Percentiles rank a stretch among this genome's conserved stretches.
phyloP scores from a whole-genome alignment of 495 filamentous ascomycete genomes.

The Talaromyces proteolyticus region DNA sequence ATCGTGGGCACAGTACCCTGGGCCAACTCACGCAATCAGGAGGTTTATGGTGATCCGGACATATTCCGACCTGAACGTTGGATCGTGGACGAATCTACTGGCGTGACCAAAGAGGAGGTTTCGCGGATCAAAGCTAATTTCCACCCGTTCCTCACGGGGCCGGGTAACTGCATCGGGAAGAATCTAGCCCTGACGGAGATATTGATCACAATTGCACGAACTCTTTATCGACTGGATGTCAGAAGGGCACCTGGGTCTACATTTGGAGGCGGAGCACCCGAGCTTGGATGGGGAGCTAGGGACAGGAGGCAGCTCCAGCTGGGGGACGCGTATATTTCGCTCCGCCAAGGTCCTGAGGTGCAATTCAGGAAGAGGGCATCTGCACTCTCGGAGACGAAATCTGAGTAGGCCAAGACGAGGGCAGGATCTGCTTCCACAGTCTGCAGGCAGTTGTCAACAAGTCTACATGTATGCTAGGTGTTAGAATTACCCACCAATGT shows the following conservation, averaged over 20 bases:
- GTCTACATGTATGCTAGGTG: no score
- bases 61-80: conserved; percentile 51
- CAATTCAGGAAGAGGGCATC: no score
- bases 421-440: no score
- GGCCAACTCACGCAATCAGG: conserved; percentile 49
- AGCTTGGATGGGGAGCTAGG: not conserved
- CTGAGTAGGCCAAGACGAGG: no score
- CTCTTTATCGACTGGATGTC: not conserved
- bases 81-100: conserved; percentile 27
- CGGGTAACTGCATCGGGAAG: conserved; percentile 21
- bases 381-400: no score
- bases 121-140: conserved; percentile 2
- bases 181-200: conserved; percentile 21
- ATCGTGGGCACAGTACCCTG: conserved; percentile 52
- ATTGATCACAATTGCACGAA: conserved; percentile 14
- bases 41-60: conserved; percentile 48
- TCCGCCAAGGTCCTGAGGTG: not conserved
- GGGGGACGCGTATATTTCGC: not conserved
- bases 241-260: not conserved
- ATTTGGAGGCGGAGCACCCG: not conserved
- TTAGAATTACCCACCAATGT: no score
- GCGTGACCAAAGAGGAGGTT: conserved; percentile 7
- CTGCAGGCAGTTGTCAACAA: no score
- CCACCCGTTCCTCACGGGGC: conserved; percentile 15
- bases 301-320: not conserved